Conservation (phyloP, 1,284 basidiomycete genomes). For the Puccinia novopanici region DNA sequence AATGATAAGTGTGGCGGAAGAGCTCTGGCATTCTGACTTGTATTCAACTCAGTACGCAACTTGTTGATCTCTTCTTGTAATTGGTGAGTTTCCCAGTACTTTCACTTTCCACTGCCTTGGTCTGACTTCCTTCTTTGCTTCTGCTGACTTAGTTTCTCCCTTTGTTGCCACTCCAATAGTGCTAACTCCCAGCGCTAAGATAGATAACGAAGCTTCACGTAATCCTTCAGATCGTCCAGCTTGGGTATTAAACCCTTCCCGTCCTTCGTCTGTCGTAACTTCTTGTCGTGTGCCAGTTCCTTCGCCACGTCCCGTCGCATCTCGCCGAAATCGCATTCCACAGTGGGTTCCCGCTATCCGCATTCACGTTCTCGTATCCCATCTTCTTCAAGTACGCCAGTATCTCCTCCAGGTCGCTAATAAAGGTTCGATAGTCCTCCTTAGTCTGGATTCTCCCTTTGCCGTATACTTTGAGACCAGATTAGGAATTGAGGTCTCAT, state of each 20-base stretch:
- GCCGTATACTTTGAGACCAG: too few relatives aligned
- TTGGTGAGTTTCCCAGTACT: not conserved
- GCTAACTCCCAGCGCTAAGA: not conserved
- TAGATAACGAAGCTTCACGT: not conserved
- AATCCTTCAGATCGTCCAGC: not conserved
- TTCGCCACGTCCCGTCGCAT: not conserved
- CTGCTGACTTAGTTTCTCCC: not conserved
- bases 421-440: not conserved
- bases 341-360: not conserved
- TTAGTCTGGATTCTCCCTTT: too few relatives aligned
- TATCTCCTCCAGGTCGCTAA: not conserved
- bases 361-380: not conserved
- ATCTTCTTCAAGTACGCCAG: not conserved
- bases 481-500: too few relatives aligned
- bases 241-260: not conserved
- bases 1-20: not conserved
- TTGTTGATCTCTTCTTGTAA: slow-evolving; percentile 2
- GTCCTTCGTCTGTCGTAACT: not conserved
- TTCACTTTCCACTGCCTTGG: not conserved
- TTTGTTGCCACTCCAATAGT: too few relatives aligned
- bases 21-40: not conserved
- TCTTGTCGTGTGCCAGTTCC: not conserved
- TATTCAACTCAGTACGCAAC: not conserved
- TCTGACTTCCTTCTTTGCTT: not conserved
- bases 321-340: not conserved